These are phyloP conservation scores for Aspergillus calidoustus DNA, from an alignment of 2,329 filamentous ascomycete species.

Conservation along the genomic window DNA sequence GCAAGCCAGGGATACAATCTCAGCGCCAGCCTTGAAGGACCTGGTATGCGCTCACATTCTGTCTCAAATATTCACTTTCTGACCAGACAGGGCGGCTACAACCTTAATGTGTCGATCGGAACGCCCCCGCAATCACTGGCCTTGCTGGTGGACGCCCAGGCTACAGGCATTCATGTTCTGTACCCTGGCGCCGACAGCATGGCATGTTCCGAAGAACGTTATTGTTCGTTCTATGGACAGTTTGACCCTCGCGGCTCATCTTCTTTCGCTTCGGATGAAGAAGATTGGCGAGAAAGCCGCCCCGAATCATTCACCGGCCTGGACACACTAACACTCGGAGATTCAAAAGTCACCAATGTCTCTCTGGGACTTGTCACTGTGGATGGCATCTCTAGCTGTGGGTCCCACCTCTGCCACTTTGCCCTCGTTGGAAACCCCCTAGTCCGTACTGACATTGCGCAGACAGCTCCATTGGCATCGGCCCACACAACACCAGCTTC, in stretches of 20 bases:
- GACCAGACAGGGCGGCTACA: constrained; percentile 5
- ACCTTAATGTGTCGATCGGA: constrained; percentile 10
- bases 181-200: not conserved
- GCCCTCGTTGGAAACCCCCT: too few relatives aligned
- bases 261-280: not conserved
- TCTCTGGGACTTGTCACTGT: not conserved
- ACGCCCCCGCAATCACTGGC: constrained; percentile 9
- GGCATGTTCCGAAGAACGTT: not conserved
- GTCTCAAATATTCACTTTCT: not conserved
- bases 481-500: constrained; percentile 9
- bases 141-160: constrained; percentile 1
- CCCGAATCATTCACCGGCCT: not conserved
- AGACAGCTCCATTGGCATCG: constrained; percentile 13
- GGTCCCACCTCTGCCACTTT: not conserved
- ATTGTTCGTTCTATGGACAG: constrained; percentile 1
- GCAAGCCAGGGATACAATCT: not conserved
- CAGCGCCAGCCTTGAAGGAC: not conserved
- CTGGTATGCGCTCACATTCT: not conserved
- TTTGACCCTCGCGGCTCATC: constrained; percentile 7
- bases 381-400: not conserved
- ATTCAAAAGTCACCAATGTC: constrained; percentile 1
- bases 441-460: not conserved
- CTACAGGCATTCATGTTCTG: not conserved
- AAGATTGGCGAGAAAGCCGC: not conserved
- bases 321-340: not conserved